Evolutionary conservation across 1,284 basidiomycete species (phyloP).

Genomic region (Ustilago tritici): DNA sequence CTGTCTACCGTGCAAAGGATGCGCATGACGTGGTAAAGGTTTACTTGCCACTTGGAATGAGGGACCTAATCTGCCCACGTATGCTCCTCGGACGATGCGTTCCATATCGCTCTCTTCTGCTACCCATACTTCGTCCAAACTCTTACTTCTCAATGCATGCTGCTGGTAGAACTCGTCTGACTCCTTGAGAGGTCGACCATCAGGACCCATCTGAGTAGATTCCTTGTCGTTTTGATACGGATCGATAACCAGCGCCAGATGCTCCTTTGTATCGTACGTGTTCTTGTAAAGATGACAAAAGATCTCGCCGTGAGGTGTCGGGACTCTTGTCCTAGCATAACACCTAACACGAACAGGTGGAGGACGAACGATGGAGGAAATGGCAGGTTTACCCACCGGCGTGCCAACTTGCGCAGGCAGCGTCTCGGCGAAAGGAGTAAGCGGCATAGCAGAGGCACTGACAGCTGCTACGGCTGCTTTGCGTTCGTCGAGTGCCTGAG

Average conservation of each 20-base stretch:
- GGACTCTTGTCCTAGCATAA: constrained; percentile 95
- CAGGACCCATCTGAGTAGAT: constrained; percentile 21
- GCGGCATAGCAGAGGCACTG: constrained; percentile 13
- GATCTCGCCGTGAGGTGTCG: constrained; percentile 92
- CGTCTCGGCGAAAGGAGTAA: constrained; percentile 20
- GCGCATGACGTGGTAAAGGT: constrained; percentile 69
- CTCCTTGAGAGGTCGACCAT: constrained; percentile 43
- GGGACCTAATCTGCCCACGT: constrained; percentile 83
- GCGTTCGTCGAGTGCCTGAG: constrained; percentile 39
- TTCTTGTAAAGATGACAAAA: constrained; percentile 94
- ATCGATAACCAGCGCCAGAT: constrained; percentile 96
- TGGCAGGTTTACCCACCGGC: constrained; percentile 31
- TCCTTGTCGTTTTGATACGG: constrained; percentile 62
- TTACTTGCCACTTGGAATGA: constrained; percentile 74
- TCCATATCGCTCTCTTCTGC: constrained; percentile 92
- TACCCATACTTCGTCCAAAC: constrained; percentile 87
- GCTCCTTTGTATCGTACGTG: constrained; percentile 88
- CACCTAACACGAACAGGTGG: constrained; percentile 76
- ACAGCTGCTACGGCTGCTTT: constrained; percentile 36
- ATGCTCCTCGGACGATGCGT: constrained; percentile 91
- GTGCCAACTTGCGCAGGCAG: constrained; percentile 30
- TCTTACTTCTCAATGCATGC: constrained; percentile 79
- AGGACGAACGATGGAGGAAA: constrained; percentile 55
- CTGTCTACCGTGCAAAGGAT: constrained; percentile 14
- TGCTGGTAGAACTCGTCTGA: constrained; percentile 37